Conservation (phyloP, 2,329 filamentous ascomycete genomes). For the Alternaria solani region DNA sequence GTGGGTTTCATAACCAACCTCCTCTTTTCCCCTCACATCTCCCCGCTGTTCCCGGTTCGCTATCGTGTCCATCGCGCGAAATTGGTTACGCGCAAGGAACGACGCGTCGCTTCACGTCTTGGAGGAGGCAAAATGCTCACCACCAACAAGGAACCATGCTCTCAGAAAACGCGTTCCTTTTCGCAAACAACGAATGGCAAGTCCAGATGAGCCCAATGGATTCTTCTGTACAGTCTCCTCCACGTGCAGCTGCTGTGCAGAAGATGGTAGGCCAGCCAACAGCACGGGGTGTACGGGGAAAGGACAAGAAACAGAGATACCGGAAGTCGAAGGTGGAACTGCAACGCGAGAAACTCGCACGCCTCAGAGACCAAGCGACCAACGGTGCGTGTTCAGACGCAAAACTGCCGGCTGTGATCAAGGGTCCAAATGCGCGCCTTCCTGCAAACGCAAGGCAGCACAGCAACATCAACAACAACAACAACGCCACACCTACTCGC, state of each 20-base stretch:
- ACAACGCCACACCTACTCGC: background rate
- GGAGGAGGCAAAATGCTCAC: background rate
- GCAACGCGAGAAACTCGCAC: background rate
- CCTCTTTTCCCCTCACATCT: background rate
- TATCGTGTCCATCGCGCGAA: background rate
- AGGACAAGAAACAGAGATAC: background rate
- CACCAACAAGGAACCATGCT: background rate
- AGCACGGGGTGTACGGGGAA: background rate
- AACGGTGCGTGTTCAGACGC: background rate
- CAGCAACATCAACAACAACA: background rate
- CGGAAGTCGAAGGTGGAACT: background rate
- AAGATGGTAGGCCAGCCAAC: background rate
- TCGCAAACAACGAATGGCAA: background rate
- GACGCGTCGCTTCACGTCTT: background rate
- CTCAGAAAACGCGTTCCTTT: background rate
- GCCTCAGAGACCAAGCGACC: background rate
- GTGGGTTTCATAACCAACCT: background rate
- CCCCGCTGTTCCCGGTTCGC: background rate
- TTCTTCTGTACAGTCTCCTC: background rate
- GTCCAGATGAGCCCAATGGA: background rate
- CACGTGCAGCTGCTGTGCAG: background rate
- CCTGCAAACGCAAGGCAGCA: background rate
- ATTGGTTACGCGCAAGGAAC: background rate
- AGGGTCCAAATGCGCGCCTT: background rate
- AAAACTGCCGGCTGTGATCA: background rate